Base-by-base conservation (phyloP, 2,329 filamentous ascomycete genomes). In the Acarospora socialis region DNA sequence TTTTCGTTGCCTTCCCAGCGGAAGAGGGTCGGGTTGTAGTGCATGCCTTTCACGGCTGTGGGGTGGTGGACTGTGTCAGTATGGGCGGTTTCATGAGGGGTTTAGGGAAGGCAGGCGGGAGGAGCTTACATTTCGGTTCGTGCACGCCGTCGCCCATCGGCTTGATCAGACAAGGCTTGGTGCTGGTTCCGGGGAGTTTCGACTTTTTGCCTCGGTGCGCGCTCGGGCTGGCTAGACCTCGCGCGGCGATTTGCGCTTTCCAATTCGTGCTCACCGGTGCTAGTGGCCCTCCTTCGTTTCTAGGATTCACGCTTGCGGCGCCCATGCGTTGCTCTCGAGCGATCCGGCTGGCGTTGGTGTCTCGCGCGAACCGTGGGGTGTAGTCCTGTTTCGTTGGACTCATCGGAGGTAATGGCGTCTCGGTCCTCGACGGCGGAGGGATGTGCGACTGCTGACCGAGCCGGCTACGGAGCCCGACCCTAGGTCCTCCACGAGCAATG, bases 1-100 rank as follows among this genome's bases (percentile, higher is more conserved):
- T 83, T 87, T 52, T 98, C 90, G 47, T 98, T 98, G 32, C 90
- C 90, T 63, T 98, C 90, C 90, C 90, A 98, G 30, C 75, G 70
- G 49, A 77, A 90, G 6, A 81, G 80, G 17, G 69, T 64, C 5
- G 90, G 82, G 49, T 98, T 95, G 53, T 93, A 98, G 33, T 74
- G 77, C 90, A 98, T 98, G 42, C 87, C 90, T 55, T 93, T 90
- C 38, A 93, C 70, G 48, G 77, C 82, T 87, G 41, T 41, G 5
- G 38, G 20, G 13, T 32, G 35, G 18, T 35, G 35, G 12, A 34
- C 34, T n/a, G n/a, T n/a, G n/a, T n/a, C n/a, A n/a, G n/a, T n/a
- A n/a, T n/a, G n/a, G n/a, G n/a, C n/a, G n/a, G n/a, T n/a, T n/a
- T n/a, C 17, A 17, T 23, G 8, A 16, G 15, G 30, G 5, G 22